Evolutionary conservation across 805 yeast genomes (phyloP).

Genomic region (Lipomyces sp.): DNA sequence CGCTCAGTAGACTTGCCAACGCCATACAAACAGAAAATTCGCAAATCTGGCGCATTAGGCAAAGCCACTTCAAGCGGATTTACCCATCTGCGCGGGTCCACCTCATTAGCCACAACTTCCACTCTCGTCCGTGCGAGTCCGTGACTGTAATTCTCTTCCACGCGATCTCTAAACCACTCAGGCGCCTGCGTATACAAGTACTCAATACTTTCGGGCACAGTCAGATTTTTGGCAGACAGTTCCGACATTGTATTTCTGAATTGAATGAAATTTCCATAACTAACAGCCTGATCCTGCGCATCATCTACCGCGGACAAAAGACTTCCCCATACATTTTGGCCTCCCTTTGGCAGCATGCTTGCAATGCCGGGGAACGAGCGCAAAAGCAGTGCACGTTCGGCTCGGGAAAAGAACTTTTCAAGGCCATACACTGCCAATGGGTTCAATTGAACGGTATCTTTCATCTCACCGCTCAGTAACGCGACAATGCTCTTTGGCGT

Average conservation of each 20-base stretch:
- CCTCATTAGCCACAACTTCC: constrained; percentile 68
- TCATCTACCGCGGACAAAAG: constrained; percentile 65
- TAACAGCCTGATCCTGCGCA: constrained; percentile 41
- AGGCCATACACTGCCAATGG: constrained; percentile 91
- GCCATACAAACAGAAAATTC: constrained; percentile 88
- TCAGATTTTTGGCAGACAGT: constrained; percentile 57
- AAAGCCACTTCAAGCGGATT: constrained; percentile 91
- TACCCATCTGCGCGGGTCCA: constrained; percentile 83
- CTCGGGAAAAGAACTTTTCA: constrained; percentile 88
- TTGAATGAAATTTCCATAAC: constrained; percentile 76
- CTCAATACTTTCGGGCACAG: constrained; percentile 71
- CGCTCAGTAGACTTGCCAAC: constrained; percentile 97
- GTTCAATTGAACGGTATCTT: constrained; percentile 92
- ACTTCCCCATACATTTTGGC: constrained; percentile 86
- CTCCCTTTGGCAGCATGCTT: constrained; percentile 96
- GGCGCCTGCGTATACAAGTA: constrained; percentile 69
- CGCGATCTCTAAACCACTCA: constrained; percentile 71
- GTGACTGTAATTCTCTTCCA: constrained; percentile 71
- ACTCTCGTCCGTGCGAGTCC: constrained; percentile 68
- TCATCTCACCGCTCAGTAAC: constrained; percentile 95
- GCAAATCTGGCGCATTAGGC: constrained; percentile 93
- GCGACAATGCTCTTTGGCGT: constrained; percentile 95
- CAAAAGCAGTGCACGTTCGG: constrained; percentile 84
- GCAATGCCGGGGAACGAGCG: constrained; percentile 93
- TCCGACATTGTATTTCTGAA: constrained; percentile 56